A percentile compares a stretch with the other conserved stretches of the same genome.
Evolutionary conservation across 1,284 basidiomycete genomes (phyloP).

Genomic region (Bondarzewia mesenterica): DNA sequence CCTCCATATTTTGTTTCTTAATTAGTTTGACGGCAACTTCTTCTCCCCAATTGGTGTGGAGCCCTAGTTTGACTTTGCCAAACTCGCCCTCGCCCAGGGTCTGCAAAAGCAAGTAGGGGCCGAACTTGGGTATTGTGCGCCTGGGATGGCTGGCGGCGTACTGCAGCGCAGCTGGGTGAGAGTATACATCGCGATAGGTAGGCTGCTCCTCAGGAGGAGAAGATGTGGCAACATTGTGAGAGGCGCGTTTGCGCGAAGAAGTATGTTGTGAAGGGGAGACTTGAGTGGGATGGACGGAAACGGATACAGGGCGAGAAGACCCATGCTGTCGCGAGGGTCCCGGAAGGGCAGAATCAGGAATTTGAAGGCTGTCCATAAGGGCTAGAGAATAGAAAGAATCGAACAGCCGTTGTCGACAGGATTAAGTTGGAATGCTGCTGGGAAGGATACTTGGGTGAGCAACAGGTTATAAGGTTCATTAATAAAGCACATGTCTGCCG

Average conservation of each 20-base stretch:
- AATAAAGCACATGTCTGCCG: too few species aligned
- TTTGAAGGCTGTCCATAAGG: conserved; percentile 28
- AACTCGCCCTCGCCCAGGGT: conserved; percentile 98
- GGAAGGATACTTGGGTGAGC: background rate
- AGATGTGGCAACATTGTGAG: conserved; percentile 41
- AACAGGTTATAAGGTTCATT: too few species aligned
- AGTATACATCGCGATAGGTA: conserved; percentile 63
- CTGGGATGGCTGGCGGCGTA: conserved; percentile 80
- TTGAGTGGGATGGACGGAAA: conserved; percentile 35
- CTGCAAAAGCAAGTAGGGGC: conserved; percentile 90
- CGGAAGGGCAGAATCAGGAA: conserved; percentile 34
- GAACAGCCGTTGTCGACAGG: background rate
- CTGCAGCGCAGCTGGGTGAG: conserved; percentile 82
- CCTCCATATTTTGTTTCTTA: conserved; percentile 87
- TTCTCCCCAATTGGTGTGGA: conserved; percentile 92
- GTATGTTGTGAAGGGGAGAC: conserved; percentile 26
- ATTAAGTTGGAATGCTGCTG: background rate
- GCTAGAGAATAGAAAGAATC: too few species aligned
- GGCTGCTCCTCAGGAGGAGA: conserved; percentile 36
- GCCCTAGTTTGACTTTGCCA: conserved; percentile 97
- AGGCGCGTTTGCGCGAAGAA: conserved; percentile 40
- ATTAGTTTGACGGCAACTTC: conserved; percentile 99
- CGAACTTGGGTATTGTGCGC: conserved; percentile 86
- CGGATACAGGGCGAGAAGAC: conserved; percentile 30
- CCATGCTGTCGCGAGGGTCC: conserved; percentile 39